Evolutionary conservation across 495 filamentous ascomycete species (phyloP), one percentile per base, ranked within the genome.

Genomic region (Talaromyces ruber): DNA sequence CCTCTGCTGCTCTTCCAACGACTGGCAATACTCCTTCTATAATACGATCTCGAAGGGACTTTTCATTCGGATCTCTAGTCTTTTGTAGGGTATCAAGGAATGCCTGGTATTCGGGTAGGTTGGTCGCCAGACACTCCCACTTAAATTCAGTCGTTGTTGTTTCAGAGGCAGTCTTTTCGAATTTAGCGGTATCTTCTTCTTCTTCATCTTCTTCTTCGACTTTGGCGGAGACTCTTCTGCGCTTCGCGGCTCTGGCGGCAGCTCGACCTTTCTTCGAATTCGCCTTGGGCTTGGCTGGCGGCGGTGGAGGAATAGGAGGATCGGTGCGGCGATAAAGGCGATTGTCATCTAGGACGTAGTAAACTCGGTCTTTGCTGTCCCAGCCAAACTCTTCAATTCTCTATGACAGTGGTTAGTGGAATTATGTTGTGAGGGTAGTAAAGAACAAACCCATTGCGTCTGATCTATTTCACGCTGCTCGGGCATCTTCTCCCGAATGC

Each of bases 301-400:
- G 75, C 6, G 81, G 78, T 3, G 82, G 79, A 16, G 86, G 82
- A 3, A 83, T 78, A 2, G 81, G 77, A 59, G 81, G 84, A 43
- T 93, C 89, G 51, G 89, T 90, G 60, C 85, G 84, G 59, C 91
- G 88, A 73, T 98, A 98, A 28, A 98, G 78, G 54, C 93, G 84
- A 64, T 96, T 94, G 76, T 98, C 94, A 64, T 98, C 93, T 6
- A 98, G 82, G 12, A 97, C 87, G 66, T 90, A 94, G 72, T 97
- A 96, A 21, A 81, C 86, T 24, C 91, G 88, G 64, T 91, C 91
- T 51, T 96, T 77, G 21, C 81, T 77, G 73, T 98, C 94, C 81
- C 88, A 96, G 9, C 94, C 94, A 63, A 91, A 84, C 22, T 93
- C 89, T 66, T 98, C 93, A 61, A 98, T 90, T 67, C 94, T 88